Base-by-base conservation (phyloP, 805 yeast genomes). In the Candida patagonica region DNA sequence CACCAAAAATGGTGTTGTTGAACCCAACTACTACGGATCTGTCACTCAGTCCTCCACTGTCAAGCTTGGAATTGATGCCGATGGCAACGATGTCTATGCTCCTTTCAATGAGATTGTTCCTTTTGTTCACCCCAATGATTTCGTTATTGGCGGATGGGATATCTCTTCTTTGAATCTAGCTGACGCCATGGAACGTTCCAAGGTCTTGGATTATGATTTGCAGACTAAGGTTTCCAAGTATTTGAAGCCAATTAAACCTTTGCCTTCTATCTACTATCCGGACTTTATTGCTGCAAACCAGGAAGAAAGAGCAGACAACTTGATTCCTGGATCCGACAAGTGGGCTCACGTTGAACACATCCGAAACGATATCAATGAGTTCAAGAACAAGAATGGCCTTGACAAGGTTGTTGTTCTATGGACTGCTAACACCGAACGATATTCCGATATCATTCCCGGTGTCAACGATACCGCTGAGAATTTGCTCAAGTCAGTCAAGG, bases 361-460 rank as follows among this genome's bases (percentile, higher is more conserved):
- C 62, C 82, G 96, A 65, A 66, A 70, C 41, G 96, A 88, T 61
- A 88, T 88, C 54, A 68, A 72, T 51, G 75, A 76, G 43, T 88
- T 88, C 71, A 88, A 87, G 65, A 56, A 58, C 29, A 61, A 67
- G 46, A 84, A 89, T 58, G 60, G 65, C 27, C 76, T 88, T 55
- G 96, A 88, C 62, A 82, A 80, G 60, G 94, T 89, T 41, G 76
- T 88, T 57, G 83, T 89, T 35, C 70, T 88, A 56, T 88, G 97
- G 97, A 87, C 96, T 33, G 97, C 97, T 42, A 89, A 88, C 67
- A 88, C 97, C 41, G 97, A 88, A 68, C 78, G 96, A 60, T 87
- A 81, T 60, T 76, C 94, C 32, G 88, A 82, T 30, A 57, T 89
- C 31, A 63, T 78, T 32, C 67, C 70, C 4, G 92, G 94, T 44